phyloP scores from a whole-genome alignment of 306 rosid genomes.

The Casuarina glauca region DNA sequence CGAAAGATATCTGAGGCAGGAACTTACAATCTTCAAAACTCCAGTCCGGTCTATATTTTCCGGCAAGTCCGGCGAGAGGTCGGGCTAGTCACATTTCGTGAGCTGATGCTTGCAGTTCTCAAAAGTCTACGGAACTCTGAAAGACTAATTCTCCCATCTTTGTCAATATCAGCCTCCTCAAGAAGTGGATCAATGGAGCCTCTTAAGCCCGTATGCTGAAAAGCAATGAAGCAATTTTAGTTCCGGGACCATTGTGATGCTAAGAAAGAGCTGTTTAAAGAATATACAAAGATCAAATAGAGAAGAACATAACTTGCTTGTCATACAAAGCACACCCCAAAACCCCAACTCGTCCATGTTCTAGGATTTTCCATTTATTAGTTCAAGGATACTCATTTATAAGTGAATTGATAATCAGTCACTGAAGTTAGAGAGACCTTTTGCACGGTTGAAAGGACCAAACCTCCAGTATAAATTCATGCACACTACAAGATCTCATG shows the following conservation, averaged over 20 bases:
- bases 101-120: slow-evolving; percentile 89
- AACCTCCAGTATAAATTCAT: neutral
- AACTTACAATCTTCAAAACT: slow-evolving; percentile 36
- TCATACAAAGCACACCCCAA: slow-evolving; percentile 1
- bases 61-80: slow-evolving; percentile 21
- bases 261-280: neutral
- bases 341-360: neutral
- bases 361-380: no score
- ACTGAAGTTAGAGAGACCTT: neutral
- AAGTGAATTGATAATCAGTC: neutral
- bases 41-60: slow-evolving; percentile 41
- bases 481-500: neutral
- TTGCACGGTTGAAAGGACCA: neutral
- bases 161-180: slow-evolving; percentile 96
- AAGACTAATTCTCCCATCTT: slow-evolving; percentile 91
- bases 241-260: slow-evolving; percentile 9
- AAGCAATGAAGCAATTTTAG: slow-evolving; percentile 26
- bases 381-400: neutral
- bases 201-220: slow-evolving; percentile 83
- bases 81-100: slow-evolving; percentile 53
- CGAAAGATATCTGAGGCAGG: slow-evolving; percentile 21
- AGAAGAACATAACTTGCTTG: slow-evolving; percentile 10
- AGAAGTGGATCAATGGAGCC: slow-evolving; percentile 87
- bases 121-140: slow-evolving; percentile 86
- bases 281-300: slow-evolving; percentile 6